Evolutionary conservation across 2,329 filamentous ascomycete species (phyloP).

Genomic region (Hymenotorrendiella dingleyae): DNA sequence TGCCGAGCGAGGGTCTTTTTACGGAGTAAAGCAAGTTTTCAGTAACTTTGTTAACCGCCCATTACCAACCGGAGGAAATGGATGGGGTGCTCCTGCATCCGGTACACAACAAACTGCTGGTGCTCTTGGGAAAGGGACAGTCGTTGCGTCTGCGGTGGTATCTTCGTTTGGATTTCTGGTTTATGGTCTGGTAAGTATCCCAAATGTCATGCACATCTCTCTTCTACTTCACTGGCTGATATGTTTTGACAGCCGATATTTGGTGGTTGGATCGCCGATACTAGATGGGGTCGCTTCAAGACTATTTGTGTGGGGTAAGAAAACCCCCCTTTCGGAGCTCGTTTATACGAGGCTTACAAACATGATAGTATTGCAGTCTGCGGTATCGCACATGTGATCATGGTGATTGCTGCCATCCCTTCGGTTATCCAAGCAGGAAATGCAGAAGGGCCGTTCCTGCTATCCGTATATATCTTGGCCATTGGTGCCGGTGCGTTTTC

Average conservation of each 20-base stretch:
- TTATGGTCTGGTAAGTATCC: slow-evolving; percentile 33
- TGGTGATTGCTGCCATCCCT: slow-evolving; percentile 57
- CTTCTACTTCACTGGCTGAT: too few relatives aligned
- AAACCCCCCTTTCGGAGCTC: too few relatives aligned
- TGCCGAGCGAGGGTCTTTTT: slow-evolving; percentile 74
- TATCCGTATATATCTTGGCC: slow-evolving; percentile 24
- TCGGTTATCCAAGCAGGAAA: slow-evolving; percentile 55
- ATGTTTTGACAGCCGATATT: slow-evolving; percentile 35
- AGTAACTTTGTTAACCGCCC: slow-evolving; percentile 58
- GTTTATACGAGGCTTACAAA: too few relatives aligned
- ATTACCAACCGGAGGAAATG: slow-evolving; percentile 42
- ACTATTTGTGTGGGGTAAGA: slow-evolving; percentile 53
- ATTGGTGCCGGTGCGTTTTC: slow-evolving; percentile 33
- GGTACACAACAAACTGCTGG: slow-evolving; percentile 37
- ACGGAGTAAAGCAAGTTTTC: slow-evolving; percentile 57
- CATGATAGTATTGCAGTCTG: slow-evolving; percentile 45
- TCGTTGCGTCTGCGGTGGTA: slow-evolving; percentile 44
- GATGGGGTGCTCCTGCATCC: slow-evolving; percentile 33
- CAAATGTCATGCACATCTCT: too few relatives aligned
- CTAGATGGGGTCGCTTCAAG: slow-evolving; percentile 58
- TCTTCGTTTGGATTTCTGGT: slow-evolving; percentile 48
- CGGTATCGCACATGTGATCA: slow-evolving; percentile 54
- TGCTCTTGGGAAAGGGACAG: slow-evolving; percentile 52
- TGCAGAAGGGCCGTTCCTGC: slow-evolving; percentile 44
- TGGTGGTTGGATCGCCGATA: slow-evolving; percentile 54